These are phyloP conservation scores for Suillus fuscotomentosus DNA, from an alignment of 768 basidiomycete genomes.

Conservation along the genomic window DNA sequence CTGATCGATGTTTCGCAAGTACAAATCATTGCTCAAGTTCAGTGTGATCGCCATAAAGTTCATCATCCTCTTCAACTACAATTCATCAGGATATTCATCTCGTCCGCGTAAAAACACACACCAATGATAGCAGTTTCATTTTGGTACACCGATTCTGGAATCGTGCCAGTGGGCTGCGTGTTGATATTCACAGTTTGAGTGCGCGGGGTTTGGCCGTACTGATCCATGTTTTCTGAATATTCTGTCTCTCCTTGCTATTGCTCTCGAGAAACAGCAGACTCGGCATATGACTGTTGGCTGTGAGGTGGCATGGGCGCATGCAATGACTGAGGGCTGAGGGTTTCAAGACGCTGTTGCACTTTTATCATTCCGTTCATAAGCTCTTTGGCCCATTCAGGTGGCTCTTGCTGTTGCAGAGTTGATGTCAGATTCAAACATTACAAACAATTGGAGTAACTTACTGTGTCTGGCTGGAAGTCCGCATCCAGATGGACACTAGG, in stretches of 20 bases:
- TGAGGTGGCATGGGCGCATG: conserved; percentile 28
- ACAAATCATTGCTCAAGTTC: conserved; percentile 40
- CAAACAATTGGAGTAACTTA: conserved; percentile 11
- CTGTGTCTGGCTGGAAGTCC: conserved; percentile 38
- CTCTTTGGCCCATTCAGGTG: conserved; percentile 75
- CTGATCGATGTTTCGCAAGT: conserved; percentile 78
- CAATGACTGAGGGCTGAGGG: conserved; percentile 42
- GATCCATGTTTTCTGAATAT: conserved; percentile 43
- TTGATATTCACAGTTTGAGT: conserved; percentile 73
- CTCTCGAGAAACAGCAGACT: conserved; percentile 30
- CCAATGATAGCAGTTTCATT: conserved; percentile 36
- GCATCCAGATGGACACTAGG: conserved; percentile 55
- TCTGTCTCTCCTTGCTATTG: conserved; percentile 30
- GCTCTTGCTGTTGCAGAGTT: conserved; percentile 40
- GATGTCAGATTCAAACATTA: conserved; percentile 6
- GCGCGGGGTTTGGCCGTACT: conserved; percentile 57
- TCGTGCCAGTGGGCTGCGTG: conserved; percentile 65
- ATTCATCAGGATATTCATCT: conserved; percentile 35
- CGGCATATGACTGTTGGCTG: conserved; percentile 32
- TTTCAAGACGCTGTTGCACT: conserved; percentile 74
- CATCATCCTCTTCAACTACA: conserved; percentile 35
- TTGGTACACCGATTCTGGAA: conserved; percentile 47
- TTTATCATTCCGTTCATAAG: conserved; percentile 69
- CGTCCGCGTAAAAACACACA: conserved; percentile 42
- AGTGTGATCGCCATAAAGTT: conserved; percentile 20